Evolutionary conservation across 2,329 filamentous ascomycete genomes (phyloP).

Genomic region (Aspergillus fumigatus): DNA sequence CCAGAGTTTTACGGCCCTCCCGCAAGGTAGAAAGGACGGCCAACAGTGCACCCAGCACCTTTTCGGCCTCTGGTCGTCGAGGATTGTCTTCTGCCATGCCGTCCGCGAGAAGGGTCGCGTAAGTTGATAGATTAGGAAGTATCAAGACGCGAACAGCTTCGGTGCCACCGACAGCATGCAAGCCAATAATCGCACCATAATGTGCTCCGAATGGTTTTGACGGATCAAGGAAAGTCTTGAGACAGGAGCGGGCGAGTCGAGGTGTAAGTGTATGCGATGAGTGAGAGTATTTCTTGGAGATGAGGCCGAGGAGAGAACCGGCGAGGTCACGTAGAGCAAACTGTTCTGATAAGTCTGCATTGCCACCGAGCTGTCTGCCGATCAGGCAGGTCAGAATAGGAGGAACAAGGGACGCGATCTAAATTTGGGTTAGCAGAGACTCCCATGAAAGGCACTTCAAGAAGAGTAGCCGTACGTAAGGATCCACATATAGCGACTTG

Average conservation of each 20-base stretch:
- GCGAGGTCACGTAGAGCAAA: constrained; percentile 82
- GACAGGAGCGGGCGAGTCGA: constrained; percentile 84
- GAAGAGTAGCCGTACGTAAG: constrained; percentile 48
- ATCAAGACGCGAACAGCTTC: constrained; percentile 62
- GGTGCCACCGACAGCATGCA: constrained; percentile 69
- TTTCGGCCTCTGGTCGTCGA: constrained; percentile 56
- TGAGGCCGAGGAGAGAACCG: constrained; percentile 72
- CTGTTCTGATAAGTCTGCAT: constrained; percentile 51
- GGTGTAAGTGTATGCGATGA: constrained; percentile 79
- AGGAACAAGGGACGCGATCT: constrained; percentile 66
- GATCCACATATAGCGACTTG: constrained; percentile 68
- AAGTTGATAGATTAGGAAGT: constrained; percentile 61
- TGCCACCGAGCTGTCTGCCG: constrained; percentile 69
- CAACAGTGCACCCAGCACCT: constrained; percentile 55
- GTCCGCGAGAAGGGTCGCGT: constrained; percentile 57
- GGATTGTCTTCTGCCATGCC: constrained; percentile 46
- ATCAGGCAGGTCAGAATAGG: constrained; percentile 89
- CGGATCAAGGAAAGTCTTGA: constrained; percentile 88
- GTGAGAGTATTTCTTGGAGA: constrained; percentile 75
- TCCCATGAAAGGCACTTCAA: background rate
- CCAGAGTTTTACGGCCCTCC: constrained; percentile 37
- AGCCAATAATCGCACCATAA: constrained; percentile 80
- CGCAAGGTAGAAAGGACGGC: constrained; percentile 52
- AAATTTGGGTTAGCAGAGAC: constrained; percentile 14
- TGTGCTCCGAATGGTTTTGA: constrained; percentile 77